Evolutionary conservation across 2,329 filamentous ascomycete species (phyloP), one percentile per base, ranked within the genome.

Genomic region (Colletotrichum musae): DNA sequence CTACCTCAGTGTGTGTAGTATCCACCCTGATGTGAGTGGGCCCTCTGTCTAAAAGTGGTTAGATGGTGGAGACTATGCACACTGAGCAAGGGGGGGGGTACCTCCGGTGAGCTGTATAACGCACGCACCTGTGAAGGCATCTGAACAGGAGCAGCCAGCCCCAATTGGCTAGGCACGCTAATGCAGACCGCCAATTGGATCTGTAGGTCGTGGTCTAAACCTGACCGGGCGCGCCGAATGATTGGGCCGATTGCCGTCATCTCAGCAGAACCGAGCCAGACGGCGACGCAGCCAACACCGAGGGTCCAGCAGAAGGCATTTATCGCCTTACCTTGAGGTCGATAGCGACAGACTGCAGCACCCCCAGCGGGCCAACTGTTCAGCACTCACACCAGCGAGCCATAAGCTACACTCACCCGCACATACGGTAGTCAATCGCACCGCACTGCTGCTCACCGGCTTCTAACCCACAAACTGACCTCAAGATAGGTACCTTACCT

Each of bases 191-290:
- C 41, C 66, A 66, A 56, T 65, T 39, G 61, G 53, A 65, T 48
- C 32, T 10, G 41, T 24, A 24, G 21, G 21, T 43, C 41, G 53
- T 68, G 39, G 60, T 54, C 65, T 58, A 58, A 64, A 57, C 59
- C 36, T 36, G 57, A n/a, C 64, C 45, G 26, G 59, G 53, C 41
- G 60, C 60, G 28, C 39, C 53, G 54, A 59, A 59, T 56, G 66
- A 69, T 69, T 69, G 66, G 66, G 45, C 50, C 54, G 66, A 69
- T 69, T 58, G 36, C 52, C 47, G 24, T 41, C 58, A 51, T 21
- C 61, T 53, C n/a, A 57, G 36, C 51, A 45, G 39, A 62, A 53
- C 52, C 53, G 47, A 64, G 53, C 13, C 47, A 51, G 58, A 56
- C 36, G 59, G 45, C 32, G 10, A 36, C 32, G 18, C 45, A 24